Base-by-base conservation (phyloP, 2,329 filamentous ascomycete genomes). In the Exophiala oligosperma region DNA sequence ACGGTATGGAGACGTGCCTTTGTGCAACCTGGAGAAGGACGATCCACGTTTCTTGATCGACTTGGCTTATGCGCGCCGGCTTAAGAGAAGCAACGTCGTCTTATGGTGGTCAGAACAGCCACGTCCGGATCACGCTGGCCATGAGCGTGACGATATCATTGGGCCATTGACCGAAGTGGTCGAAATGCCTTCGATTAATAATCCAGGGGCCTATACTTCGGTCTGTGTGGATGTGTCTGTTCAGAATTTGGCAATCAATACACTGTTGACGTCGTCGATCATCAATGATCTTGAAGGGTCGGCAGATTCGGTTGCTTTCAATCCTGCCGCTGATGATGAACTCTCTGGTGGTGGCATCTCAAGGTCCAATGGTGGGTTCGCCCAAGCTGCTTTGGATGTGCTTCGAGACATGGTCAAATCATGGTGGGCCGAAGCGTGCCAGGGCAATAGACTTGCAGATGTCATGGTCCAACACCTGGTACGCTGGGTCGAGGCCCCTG, bases 331-430 rank as follows among this genome's bases (percentile, higher is more conserved):
- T 6, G 85, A 88, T 56, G 82, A 86, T 28, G 79, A 77, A 0
- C 72, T 79, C 1, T 81, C 81, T 8, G 87, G 86, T 0, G 79
- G 83, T 0, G 82, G 87, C 17, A 83, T 96, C 5, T 89, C 90
- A 61, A 67, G 61, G 40, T 46, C 64, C 8, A 61, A 59, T 40
- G 94, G 89, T 60, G 91, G 93, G 0, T 99, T 99, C 71, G 88
- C 93, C n/a, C 90, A 91, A 50, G 92, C 93, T 2, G 91, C 92
- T 54, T 90, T 97, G 3, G 84, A 88, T 5, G 94, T 99, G 0
- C 81, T 99, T 2, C 88, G 94, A 12, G 95, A 97, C 68, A 97
- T 99, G 92, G 94, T 99, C 66, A 96, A 97, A 73, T 85, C 90
- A 2, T 99, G 95, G 95, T 99, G 94, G 94, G 84, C 88, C 1